A percentile compares a stretch with the other conserved stretches of the same genome.
phyloP scores from a whole-genome alignment of 2,329 filamentous ascomycete genomes.

The Fusarium redolens region DNA sequence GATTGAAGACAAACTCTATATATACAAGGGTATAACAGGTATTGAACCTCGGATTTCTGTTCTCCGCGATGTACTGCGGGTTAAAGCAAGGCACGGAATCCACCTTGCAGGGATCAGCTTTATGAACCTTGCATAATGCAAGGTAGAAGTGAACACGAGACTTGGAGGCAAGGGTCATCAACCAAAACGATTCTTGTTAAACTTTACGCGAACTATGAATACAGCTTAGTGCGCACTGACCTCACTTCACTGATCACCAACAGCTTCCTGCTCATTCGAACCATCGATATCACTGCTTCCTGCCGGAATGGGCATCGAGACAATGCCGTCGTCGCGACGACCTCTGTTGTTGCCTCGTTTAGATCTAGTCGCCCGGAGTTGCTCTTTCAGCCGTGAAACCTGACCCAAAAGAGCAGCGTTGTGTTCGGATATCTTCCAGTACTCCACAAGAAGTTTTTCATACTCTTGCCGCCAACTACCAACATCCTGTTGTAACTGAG shows the following conservation, averaged over 20 bases:
- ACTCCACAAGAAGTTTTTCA: slow-evolving; percentile 2
- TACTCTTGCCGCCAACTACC: slow-evolving; percentile 8
- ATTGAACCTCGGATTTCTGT: too few relatives aligned
- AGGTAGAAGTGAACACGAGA: neutral
- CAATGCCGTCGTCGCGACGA: neutral
- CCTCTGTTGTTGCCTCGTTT: neutral
- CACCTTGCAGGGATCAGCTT: neutral
- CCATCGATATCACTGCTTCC: neutral
- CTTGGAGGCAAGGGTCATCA: neutral
- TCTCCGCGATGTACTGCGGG: neutral
- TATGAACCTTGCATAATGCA: neutral
- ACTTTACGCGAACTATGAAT: neutral
- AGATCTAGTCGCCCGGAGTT: neutral
- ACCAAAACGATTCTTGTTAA: neutral
- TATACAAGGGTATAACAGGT: too few relatives aligned
- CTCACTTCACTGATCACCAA: neutral
- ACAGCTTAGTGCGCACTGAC: neutral
- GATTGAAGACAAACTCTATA: too few relatives aligned
- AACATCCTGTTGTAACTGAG: slow-evolving; percentile 1
- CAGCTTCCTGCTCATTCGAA: neutral
- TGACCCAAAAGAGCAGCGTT: neutral
- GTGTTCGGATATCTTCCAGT: neutral
- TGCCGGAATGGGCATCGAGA: neutral
- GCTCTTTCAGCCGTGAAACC: neutral
- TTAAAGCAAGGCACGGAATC: neutral